These are phyloP conservation scores for Phaseolus coccineus DNA, from an alignment of 331 rosid genomes.

Conservation along the genomic window DNA sequence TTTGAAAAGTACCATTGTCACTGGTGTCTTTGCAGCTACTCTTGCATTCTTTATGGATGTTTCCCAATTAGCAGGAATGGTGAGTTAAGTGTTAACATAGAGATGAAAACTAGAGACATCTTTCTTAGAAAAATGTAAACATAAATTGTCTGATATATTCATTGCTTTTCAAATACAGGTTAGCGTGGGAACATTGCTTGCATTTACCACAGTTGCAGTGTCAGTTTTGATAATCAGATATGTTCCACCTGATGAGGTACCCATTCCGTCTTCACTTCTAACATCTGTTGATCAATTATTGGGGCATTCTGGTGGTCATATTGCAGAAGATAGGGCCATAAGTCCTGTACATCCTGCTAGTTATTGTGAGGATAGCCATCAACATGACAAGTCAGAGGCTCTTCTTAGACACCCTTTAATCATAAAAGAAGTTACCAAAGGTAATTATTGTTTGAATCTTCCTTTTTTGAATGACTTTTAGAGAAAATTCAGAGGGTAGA, in stretches of 20 bases:
- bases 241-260: constrained; percentile 76
- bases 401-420: constrained; percentile 61
- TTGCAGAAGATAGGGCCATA: constrained; percentile 37
- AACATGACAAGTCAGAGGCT: constrained; percentile 47
- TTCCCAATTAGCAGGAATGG: constrained; percentile 83
- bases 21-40: constrained; percentile 68
- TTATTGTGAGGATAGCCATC: constrained; percentile 40
- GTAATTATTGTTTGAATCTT: constrained; percentile 50
- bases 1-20: constrained; percentile 67
- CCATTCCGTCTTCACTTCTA: constrained; percentile 63
- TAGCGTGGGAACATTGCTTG: constrained; percentile 77
- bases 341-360: constrained; percentile 41
- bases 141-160: constrained; percentile 12
- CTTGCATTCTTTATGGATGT: constrained; percentile 83
- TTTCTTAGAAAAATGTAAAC: constrained; percentile 27
- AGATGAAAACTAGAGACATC: constrained; percentile 24
- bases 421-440: constrained; percentile 51
- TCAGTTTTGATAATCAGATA: constrained; percentile 81
- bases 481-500: constrained; percentile 9
- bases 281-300: constrained; percentile 45
- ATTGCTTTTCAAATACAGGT: constrained; percentile 55
- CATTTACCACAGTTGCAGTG: constrained; percentile 72
- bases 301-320: constrained; percentile 43
- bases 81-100: constrained; percentile 46
- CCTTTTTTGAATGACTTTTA: constrained; percentile 14